A percentile compares a stretch with the other conserved stretches of the same genome.
phyloP scores from a whole-genome alignment of 805 yeast genomes.

The Ogataea allantospora region DNA sequence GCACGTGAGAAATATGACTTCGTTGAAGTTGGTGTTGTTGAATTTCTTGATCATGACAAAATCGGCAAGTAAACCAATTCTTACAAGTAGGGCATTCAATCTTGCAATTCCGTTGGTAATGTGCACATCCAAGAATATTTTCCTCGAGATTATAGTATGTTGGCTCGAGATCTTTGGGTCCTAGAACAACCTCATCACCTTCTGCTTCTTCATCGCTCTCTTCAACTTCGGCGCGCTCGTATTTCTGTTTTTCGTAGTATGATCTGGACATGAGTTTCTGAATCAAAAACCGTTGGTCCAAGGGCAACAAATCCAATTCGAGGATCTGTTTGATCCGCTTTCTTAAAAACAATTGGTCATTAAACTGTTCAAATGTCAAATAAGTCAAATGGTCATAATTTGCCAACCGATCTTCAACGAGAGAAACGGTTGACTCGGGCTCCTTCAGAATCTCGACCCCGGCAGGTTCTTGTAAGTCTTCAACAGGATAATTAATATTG shows the following conservation, averaged over 20 bases:
- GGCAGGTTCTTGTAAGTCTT: constrained; percentile 36
- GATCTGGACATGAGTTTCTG: constrained; percentile 71
- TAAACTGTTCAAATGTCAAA: constrained; percentile 34
- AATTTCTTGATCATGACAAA: constrained; percentile 74
- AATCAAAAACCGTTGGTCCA: constrained; percentile 48
- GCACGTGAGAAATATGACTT: constrained; percentile 58
- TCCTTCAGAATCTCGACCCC: constrained; percentile 20
- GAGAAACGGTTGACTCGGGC: constrained; percentile 10
- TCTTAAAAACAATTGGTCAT: constrained; percentile 40
- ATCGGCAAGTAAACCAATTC: constrained; percentile 77
- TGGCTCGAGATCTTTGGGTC: constrained; percentile 47
- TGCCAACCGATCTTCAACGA: constrained; percentile 12
- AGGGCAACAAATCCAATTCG: constrained; percentile 38
- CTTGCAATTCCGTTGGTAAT: constrained; percentile 82
- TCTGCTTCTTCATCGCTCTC: constrained; percentile 22
- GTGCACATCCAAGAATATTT: constrained; percentile 68
- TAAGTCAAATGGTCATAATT: constrained; percentile 30
- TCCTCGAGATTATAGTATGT: constrained; percentile 45
- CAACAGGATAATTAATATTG: constrained; percentile 49
- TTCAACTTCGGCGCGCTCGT: constrained; percentile 20
- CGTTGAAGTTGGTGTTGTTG: constrained; percentile 57
- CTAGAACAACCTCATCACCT: constrained; percentile 40
- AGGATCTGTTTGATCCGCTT: constrained; percentile 49
- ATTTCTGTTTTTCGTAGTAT: constrained; percentile 46
- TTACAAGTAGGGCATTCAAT: constrained; percentile 74